Base-by-base conservation (phyloP, 2,329 filamentous ascomycete genomes). In the Cordyceps pruinosa region DNA sequence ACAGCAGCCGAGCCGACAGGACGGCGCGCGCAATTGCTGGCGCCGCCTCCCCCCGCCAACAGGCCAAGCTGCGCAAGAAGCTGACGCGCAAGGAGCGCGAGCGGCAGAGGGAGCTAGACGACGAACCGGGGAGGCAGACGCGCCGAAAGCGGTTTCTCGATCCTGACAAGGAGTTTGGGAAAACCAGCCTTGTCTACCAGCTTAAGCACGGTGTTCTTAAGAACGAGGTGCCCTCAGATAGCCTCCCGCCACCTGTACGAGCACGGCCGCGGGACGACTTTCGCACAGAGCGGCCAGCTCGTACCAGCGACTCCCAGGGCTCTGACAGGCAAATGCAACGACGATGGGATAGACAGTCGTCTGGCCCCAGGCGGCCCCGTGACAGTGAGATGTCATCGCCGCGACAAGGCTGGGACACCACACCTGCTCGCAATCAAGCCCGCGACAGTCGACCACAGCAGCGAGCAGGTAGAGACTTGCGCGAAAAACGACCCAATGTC, bases 121-220 rank as follows among this genome's bases (percentile, higher is more conserved):
- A 69, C 8, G 67, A 69, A 2, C 59, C 59, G 2, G 69, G 69
- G 17, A 70, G 72, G 4, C 73, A 75, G 64, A 75, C 80, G 6
- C 74, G 81, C 44, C 70, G 72, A 47, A 75, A 77, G 34, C 74
- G 81, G 5, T 84, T 85, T 64, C 69, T 77, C 49, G 75, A 84
- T 58, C 75, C 77, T 0, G 69, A 75, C 2, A 72, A 68, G 19
- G 60, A 65, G 1, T 82, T 82, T 64, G 82, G 81, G 19, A 81
- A 81, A 68, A 75, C 69, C 46, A 85, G 82, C 61, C 60, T 82
- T 17, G 81, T 84, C 2, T 83, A 81, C 56, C 71, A 78, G 63
- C 65, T 80, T 58, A 81, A 80, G 63, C 72, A 75, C 53, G 80
- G 77, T 2, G 59, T 66, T 21, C 61, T 78, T 30, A 66, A 70